Conservation (phyloP, 2,329 filamentous ascomycete genomes). For the Sarocladium oryzae region DNA sequence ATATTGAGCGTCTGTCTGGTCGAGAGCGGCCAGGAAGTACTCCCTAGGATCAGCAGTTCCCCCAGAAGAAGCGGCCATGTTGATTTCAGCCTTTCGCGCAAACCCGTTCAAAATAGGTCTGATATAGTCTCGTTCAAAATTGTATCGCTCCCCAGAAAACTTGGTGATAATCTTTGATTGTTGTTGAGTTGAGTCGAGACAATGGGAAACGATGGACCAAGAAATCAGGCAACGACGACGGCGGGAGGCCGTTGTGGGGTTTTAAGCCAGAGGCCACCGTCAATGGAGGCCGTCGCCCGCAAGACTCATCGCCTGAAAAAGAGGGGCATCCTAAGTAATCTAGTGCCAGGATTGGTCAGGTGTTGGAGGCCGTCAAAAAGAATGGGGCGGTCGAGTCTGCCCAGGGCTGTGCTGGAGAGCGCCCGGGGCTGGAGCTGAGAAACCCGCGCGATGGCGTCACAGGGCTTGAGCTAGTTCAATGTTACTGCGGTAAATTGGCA, state of each 20-base stretch:
- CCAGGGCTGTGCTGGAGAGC: constrained; percentile 2
- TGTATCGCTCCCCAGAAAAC: background rate
- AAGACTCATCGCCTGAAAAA: constrained; percentile 6
- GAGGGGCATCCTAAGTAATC: background rate
- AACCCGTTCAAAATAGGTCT: background rate
- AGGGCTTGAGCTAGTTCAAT: background rate
- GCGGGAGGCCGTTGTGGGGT: background rate
- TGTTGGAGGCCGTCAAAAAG: background rate
- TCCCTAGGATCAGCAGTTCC: background rate
- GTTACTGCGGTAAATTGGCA: too few species aligned
- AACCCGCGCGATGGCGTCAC: constrained; percentile 3
- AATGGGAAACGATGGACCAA: background rate
- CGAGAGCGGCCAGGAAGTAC: too few species aligned
- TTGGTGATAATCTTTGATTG: background rate
- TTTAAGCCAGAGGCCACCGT: constrained; percentile 4
- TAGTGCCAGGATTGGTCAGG: background rate
- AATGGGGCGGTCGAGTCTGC: background rate
- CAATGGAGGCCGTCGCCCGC: constrained; percentile 4
- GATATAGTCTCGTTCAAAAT: background rate
- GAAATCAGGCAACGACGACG: constrained; percentile 8
- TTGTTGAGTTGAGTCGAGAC: background rate
- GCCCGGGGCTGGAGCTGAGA: background rate
- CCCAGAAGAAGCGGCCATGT: background rate
- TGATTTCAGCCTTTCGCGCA: background rate
- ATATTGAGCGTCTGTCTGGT: too few species aligned